phyloP scores from a whole-genome alignment of 192 early-diverging fungal genomes.

The Mortierella alpina region DNA sequence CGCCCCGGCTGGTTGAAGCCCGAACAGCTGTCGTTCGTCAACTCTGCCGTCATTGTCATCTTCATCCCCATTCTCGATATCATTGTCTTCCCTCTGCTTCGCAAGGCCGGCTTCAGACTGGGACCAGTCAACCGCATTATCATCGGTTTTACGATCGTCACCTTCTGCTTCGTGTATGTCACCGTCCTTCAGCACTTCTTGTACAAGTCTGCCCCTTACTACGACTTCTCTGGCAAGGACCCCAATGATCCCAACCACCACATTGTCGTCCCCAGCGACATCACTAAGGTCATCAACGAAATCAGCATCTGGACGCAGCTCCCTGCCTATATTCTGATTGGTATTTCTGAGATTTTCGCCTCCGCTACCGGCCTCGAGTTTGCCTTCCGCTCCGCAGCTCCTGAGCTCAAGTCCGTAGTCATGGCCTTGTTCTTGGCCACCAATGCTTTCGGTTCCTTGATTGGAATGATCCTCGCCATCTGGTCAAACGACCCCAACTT shows the following conservation, averaged over 20 bases:
- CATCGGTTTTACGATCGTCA: constrained; percentile 65
- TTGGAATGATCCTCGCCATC: constrained; percentile 69
- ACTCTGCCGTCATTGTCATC: constrained; percentile 68
- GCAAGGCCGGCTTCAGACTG: constrained; percentile 65
- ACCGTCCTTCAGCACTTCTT: constrained; percentile 70
- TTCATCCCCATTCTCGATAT: constrained; percentile 69
- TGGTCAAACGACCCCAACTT: constrained; percentile 67
- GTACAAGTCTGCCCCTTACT: constrained; percentile 66
- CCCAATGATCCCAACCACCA: constrained; percentile 31
- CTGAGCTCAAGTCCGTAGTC: constrained; percentile 72
- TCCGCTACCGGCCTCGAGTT: constrained; percentile 76
- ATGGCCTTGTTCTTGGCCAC: constrained; percentile 75
- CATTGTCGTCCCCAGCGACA: constrained; percentile 11
- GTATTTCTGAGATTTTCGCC: constrained; percentile 69
- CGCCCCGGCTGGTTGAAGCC: constrained; percentile 44
- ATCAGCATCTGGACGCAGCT: constrained; percentile 67
- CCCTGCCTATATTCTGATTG: constrained; percentile 68
- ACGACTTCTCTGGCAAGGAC: constrained; percentile 52
- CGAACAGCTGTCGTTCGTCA: constrained; percentile 52
- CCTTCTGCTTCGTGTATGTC: constrained; percentile 69
- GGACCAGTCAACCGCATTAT: constrained; percentile 70
- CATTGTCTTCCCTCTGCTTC: constrained; percentile 67
- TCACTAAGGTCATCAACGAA: constrained; percentile 54
- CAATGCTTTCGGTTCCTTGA: constrained; percentile 68
- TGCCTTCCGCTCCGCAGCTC: constrained; percentile 69